These are phyloP conservation scores for Ophiostoma piceae DNA, from an alignment of 2,329 filamentous ascomycete genomes.

Conservation along the genomic window DNA sequence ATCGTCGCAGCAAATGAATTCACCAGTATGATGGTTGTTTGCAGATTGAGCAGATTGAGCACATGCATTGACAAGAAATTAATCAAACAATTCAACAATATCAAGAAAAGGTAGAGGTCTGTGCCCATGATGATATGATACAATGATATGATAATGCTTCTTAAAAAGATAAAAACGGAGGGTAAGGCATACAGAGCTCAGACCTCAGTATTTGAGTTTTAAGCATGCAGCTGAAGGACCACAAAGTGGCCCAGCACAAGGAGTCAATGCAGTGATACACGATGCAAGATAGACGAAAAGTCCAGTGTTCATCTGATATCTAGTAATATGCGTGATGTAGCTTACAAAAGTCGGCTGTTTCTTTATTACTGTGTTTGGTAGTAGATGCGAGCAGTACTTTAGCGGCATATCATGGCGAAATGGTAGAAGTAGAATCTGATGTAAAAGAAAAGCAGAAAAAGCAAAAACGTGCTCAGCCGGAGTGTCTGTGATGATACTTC, in stretches of 20 bases:
- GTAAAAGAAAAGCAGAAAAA: too few species aligned
- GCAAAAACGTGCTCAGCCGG: background rate
- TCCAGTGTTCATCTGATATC: background rate
- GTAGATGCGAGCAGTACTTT: slow-evolving; percentile 10
- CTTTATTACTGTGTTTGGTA: background rate
- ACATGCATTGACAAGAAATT: background rate
- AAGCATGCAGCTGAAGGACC: background rate
- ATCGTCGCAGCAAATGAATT: background rate
- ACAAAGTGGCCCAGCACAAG: background rate
- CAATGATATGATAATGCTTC: background rate
- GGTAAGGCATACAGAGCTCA: background rate
- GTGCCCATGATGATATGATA: background rate
- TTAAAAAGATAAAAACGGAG: background rate
- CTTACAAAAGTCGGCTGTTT: background rate
- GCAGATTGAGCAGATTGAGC: background rate
- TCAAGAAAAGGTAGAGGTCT: background rate
- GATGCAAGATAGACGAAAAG: background rate
- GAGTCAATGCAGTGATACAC: background rate
- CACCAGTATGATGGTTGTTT: background rate
- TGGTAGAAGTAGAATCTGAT: background rate
- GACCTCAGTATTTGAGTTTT: background rate
- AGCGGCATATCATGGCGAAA: background rate
- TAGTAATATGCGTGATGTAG: background rate
- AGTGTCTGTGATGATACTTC: background rate
- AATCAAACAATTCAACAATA: background rate